Conservation (phyloP, 2,329 filamentous ascomycete species). For the Penicillium freii region DNA sequence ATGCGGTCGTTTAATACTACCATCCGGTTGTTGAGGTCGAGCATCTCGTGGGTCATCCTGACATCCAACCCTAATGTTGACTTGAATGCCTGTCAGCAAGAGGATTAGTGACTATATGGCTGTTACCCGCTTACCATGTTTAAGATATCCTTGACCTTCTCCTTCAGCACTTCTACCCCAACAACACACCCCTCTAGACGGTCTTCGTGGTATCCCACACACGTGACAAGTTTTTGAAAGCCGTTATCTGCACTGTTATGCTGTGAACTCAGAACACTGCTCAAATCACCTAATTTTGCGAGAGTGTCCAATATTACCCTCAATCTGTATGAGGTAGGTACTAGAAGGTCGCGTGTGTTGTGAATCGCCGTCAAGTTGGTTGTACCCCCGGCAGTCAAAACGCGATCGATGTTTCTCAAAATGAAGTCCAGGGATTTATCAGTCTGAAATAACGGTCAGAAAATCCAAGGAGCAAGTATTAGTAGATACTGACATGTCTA, state of each 20-base stretch:
- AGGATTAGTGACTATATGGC: too few species aligned
- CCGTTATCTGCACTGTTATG: not conserved
- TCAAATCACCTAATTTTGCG: constrained; percentile 9
- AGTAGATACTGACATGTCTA: not conserved
- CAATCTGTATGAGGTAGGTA: not conserved
- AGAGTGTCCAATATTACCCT: constrained; percentile 3
- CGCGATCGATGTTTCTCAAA: not conserved
- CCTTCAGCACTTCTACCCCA: constrained; percentile 17
- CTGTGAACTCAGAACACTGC: constrained; percentile 4
- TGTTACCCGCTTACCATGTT: constrained; percentile 11
- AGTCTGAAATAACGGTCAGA: not conserved
- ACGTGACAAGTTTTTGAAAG: constrained; percentile 1
- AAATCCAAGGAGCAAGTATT: not conserved
- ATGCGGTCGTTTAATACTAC: constrained; percentile 2
- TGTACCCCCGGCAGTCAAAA: not conserved
- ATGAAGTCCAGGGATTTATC: not conserved
- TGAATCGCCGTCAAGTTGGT: not conserved
- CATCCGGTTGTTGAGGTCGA: constrained; percentile 14
- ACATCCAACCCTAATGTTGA: constrained; percentile 14
- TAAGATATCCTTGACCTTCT: constrained; percentile 17
- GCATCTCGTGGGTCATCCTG: constrained; percentile 17
- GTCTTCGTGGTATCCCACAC: constrained; percentile 8
- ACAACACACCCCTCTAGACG: constrained; percentile 13
- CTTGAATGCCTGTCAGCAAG: constrained; percentile 3
- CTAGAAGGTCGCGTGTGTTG: constrained; percentile 2